A percentile compares a stretch with the other conserved stretches of the same genome.
These are phyloP conservation scores for Teratosphaeria nubilosa DNA, from an alignment of 2,329 filamentous ascomycete species.

Conservation along the genomic window DNA sequence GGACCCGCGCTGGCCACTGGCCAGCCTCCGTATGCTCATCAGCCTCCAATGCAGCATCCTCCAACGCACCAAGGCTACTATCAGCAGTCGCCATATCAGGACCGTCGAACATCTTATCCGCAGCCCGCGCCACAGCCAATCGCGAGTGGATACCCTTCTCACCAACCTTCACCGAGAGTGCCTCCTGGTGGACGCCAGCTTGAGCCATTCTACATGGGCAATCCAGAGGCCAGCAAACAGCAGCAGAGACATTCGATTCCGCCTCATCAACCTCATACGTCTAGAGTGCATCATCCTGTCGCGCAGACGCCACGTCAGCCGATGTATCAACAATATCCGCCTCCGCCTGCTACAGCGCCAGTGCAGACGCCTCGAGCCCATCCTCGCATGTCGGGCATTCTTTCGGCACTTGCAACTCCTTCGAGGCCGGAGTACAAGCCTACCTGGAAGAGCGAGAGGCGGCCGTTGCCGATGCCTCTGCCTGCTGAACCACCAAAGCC, in stretches of 20 bases:
- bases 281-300: not conserved
- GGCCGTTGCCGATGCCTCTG: slow-evolving; percentile 13
- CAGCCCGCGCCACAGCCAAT: not conserved
- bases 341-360: slow-evolving; percentile 15
- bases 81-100: slow-evolving; percentile 16
- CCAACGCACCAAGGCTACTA: slow-evolving; percentile 17
- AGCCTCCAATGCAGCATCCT: slow-evolving; percentile 22
- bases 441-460: slow-evolving; percentile 22
- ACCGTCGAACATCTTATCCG: slow-evolving; percentile 6
- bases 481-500: slow-evolving; percentile 17
- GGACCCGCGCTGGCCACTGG: slow-evolving; percentile 11
- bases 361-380: slow-evolving; percentile 8
- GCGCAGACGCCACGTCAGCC: not conserved
- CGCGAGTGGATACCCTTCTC: not conserved
- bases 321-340: slow-evolving; percentile 8
- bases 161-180: slow-evolving; percentile 17
- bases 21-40: slow-evolving; percentile 8
- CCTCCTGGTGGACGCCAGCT: slow-evolving; percentile 37
- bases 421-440: slow-evolving; percentile 9
- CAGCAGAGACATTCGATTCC: slow-evolving; percentile 9
- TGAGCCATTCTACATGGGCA: slow-evolving; percentile 36
- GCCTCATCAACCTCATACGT: not conserved
- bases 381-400: slow-evolving; percentile 14
- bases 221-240: slow-evolving; percentile 27
- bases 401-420: slow-evolving; percentile 21